Conservation (phyloP, 441 rosid genomes). For the Kokia cookei region DNA sequence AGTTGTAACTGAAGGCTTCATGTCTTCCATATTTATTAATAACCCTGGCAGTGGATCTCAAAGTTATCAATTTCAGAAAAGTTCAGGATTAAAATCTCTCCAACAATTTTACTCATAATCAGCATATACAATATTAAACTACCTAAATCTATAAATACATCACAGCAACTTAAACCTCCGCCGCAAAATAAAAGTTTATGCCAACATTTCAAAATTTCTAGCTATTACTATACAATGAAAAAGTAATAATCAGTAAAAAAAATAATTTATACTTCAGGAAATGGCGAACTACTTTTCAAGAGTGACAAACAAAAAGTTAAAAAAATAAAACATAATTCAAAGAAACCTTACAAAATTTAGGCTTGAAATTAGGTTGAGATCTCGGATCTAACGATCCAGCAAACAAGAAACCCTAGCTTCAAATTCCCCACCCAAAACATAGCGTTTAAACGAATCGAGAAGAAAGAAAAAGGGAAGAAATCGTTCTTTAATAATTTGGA, state of each 20-base stretch:
- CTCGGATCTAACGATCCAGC: conserved; percentile 4
- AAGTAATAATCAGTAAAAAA: not conserved
- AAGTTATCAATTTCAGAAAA: not conserved
- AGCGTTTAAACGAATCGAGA: not conserved
- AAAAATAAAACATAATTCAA: not conserved
- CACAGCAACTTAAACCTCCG: not conserved
- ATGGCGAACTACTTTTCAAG: not conserved
- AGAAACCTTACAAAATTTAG: not conserved
- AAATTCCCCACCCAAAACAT: not conserved
- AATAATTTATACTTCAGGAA: not conserved
- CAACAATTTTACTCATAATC: too few relatives aligned
- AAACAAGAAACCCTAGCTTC: not conserved
- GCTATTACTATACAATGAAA: not conserved
- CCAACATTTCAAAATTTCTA: not conserved
- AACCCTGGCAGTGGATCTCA: conserved; percentile 10
- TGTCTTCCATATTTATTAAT: conserved; percentile 39
- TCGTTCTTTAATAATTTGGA: not conserved
- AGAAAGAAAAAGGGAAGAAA: not conserved
- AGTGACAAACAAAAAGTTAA: not conserved
- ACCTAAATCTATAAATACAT: not conserved
- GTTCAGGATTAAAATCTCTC: not conserved
- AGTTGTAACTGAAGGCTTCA: conserved; percentile 36
- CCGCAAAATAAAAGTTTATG: too few relatives aligned
- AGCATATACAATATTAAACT: too few relatives aligned
- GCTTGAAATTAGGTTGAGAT: not conserved